Conservation (phyloP, 495 filamentous ascomycete genomes). For the Talaromyces proteolyticus region DNA sequence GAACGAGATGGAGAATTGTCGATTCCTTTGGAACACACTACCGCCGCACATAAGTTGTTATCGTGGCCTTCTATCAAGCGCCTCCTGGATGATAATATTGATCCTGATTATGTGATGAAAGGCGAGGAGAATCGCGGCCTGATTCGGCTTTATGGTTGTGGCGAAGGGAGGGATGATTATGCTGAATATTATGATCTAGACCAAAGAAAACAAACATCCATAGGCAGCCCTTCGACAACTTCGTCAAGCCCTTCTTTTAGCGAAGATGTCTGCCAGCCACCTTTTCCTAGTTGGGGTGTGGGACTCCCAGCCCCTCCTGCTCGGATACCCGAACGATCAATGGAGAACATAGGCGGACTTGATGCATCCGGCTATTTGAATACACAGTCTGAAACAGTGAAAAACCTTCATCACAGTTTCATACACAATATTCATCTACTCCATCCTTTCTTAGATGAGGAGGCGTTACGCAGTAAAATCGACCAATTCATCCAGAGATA, state of each 20-base stretch:
- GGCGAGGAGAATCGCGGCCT: slow-evolving; percentile 72
- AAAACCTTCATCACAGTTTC: slow-evolving; percentile 63
- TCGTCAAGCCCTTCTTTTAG: slow-evolving; percentile 17
- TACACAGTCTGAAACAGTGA: slow-evolving; percentile 55
- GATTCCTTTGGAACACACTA: slow-evolving; percentile 75
- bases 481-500: slow-evolving; percentile 44
- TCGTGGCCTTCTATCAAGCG: slow-evolving; percentile 60
- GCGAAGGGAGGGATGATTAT: slow-evolving; percentile 63
- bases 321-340: neutral
- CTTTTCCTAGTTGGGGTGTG: slow-evolving; percentile 29
- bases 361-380: slow-evolving; percentile 57
- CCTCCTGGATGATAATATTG: slow-evolving; percentile 44
- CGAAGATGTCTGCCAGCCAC: slow-evolving; percentile 18
- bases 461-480: slow-evolving; percentile 39
- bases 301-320: slow-evolving; percentile 15
- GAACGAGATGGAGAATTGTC: slow-evolving; percentile 46
- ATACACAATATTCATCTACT: slow-evolving; percentile 76
- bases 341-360: slow-evolving; percentile 41
- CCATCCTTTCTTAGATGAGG: slow-evolving; percentile 76
- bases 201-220: slow-evolving; percentile 6
- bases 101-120: slow-evolving; percentile 63
- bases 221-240: slow-evolving; percentile 19
- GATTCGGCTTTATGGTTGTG: slow-evolving; percentile 70
- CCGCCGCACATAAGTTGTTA: slow-evolving; percentile 72
- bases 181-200: slow-evolving; percentile 24